phyloP scores from a whole-genome alignment of 1,139 yeast species.

The Lipomyces yarrowii region DNA sequence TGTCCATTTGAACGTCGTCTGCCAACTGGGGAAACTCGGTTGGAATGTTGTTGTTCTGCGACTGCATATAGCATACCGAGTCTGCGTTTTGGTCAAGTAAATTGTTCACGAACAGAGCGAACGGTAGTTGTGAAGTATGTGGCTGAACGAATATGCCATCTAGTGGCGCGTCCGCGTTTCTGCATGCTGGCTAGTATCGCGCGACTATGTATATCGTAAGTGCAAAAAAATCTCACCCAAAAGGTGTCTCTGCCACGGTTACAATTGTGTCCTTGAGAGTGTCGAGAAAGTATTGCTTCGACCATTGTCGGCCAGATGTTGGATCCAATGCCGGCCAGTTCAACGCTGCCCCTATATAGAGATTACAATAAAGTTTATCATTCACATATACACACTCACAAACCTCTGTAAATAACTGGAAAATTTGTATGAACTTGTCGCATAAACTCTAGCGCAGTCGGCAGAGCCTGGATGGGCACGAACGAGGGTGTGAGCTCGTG shows the following conservation, averaged over 20 bases:
- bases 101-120: constrained; percentile 36
- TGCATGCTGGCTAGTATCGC: neutral
- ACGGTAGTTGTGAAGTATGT: constrained; percentile 35
- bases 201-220: neutral
- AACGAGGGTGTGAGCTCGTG: constrained; percentile 26
- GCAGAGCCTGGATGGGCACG: constrained; percentile 11
- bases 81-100: constrained; percentile 21
- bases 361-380: neutral
- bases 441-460: constrained; percentile 20
- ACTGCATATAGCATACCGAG: constrained; percentile 43
- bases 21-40: constrained; percentile 37
- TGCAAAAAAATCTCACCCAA: constrained; percentile 35
- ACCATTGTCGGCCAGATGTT: constrained; percentile 23
- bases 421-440: constrained; percentile 23
- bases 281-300: constrained; percentile 28
- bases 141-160: constrained; percentile 43
- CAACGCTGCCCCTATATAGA: constrained; percentile 16
- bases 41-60: constrained; percentile 44
- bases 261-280: constrained; percentile 32
- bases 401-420: constrained; percentile 26
- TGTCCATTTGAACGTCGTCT: constrained; percentile 34
- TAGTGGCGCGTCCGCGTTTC: constrained; percentile 46
- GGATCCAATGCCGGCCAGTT: constrained; percentile 30
- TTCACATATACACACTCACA: neutral
- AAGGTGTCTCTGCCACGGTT: constrained; percentile 45